phyloP scores from a whole-genome alignment of 805 yeast genomes.

The Torulaspora franciscae region DNA sequence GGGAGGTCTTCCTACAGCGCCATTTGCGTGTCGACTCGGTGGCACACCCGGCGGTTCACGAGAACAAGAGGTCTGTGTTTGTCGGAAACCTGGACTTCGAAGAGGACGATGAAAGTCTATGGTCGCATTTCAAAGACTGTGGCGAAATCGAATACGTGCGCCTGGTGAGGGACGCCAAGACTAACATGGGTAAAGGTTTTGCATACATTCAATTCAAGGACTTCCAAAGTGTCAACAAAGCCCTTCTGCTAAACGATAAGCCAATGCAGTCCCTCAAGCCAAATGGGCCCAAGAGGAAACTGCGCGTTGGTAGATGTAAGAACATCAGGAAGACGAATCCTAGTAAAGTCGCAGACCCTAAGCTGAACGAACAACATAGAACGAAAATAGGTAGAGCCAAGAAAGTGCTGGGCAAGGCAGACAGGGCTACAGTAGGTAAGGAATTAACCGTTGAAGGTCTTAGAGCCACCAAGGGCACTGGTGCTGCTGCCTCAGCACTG shows the following conservation, averaged over 20 bases:
- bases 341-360: constrained; percentile 23
- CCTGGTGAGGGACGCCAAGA: constrained; percentile 84
- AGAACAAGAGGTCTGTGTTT: constrained; percentile 76
- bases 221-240: constrained; percentile 68
- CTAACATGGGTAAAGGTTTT: constrained; percentile 95
- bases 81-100: constrained; percentile 94
- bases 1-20: constrained; percentile 57
- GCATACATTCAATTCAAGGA: constrained; percentile 90
- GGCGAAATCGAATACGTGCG: constrained; percentile 85
- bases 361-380: constrained; percentile 60
- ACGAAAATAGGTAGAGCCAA: constrained; percentile 78
- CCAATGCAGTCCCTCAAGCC: constrained; percentile 38
- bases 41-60: constrained; percentile 85
- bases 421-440: constrained; percentile 62
- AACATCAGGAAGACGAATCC: constrained; percentile 32
- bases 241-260: constrained; percentile 70
- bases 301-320: constrained; percentile 74
- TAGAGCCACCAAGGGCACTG: constrained; percentile 67
- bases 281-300: constrained; percentile 45
- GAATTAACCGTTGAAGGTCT: constrained; percentile 60
- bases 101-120: constrained; percentile 82
- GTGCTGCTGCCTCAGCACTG: constrained; percentile 51
- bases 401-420: constrained; percentile 72
- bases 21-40: constrained; percentile 90
- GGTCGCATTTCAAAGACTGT: constrained; percentile 67